A percentile compares a stretch with the other conserved stretches of the same genome.
phyloP scores from a whole-genome alignment of 305 asterid species.

The Fraxinus ornus region DNA sequence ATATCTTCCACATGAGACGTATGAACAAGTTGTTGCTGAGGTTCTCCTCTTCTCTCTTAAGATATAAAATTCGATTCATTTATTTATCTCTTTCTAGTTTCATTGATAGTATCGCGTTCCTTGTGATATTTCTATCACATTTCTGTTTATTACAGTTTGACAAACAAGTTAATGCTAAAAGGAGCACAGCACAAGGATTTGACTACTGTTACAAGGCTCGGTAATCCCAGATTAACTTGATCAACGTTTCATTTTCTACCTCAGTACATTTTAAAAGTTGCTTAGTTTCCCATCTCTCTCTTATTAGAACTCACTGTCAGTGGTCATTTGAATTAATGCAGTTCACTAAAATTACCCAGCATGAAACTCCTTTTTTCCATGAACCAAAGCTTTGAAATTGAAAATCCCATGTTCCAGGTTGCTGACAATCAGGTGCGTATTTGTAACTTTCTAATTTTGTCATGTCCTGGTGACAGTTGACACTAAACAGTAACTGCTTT shows the following conservation, averaged over 20 bases:
- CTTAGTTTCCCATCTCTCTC: conserved; percentile 13
- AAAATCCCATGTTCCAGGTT: conserved; percentile 51
- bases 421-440: conserved; percentile 48
- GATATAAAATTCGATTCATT: neutral
- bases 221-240: conserved; percentile 34
- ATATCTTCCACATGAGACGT: conserved; percentile 51
- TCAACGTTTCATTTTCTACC: neutral
- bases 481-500: neutral
- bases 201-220: conserved; percentile 64
- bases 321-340: conserved; percentile 33
- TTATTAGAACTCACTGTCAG: conserved; percentile 24
- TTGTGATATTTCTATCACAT: conserved; percentile 1
- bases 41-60: conserved; percentile 36
- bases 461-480: conserved; percentile 17
- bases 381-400: conserved; percentile 66
- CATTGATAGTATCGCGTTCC: neutral
- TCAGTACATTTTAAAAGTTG: neutral
- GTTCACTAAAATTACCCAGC: conserved; percentile 44
- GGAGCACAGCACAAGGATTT: conserved; percentile 40
- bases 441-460: conserved; percentile 8
- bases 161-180: conserved; percentile 46
- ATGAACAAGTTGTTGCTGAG: conserved; percentile 53
- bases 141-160: conserved; percentile 48
- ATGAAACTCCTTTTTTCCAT: conserved; percentile 49
- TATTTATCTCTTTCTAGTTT: neutral